Evolutionary conservation across 2,329 filamentous ascomycete species (phyloP).

Genomic region (Graphilbum sp.): DNA sequence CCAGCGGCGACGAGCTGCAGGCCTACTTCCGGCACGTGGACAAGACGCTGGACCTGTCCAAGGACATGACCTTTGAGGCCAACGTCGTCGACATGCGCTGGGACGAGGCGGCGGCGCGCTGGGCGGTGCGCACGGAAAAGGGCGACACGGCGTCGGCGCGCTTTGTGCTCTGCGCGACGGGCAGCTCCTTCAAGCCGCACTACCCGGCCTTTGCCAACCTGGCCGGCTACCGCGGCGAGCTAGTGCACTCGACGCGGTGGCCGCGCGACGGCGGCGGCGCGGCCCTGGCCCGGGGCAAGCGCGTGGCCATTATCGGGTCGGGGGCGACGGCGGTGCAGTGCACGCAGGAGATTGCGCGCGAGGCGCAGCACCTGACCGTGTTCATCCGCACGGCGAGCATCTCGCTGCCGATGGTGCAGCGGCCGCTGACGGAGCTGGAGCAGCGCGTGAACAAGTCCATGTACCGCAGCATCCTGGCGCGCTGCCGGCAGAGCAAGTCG

Average conservation of each 20-base stretch:
- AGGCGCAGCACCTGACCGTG: slow-evolving; percentile 21
- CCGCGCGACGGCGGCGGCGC: slow-evolving; percentile 1
- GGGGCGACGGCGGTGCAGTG: slow-evolving; percentile 10
- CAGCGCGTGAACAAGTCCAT: slow-evolving; percentile 21
- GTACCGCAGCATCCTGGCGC: slow-evolving; percentile 24
- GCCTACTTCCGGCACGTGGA: slow-evolving; percentile 30
- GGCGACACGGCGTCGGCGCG: slow-evolving; percentile 21
- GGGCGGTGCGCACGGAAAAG: slow-evolving; percentile 26
- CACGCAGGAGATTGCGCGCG: slow-evolving; percentile 16
- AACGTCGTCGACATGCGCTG: slow-evolving; percentile 24
- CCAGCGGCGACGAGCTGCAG: slow-evolving; percentile 22
- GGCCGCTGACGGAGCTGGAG: slow-evolving; percentile 25
- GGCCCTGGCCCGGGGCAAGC: slow-evolving; percentile 1
- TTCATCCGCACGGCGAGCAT: slow-evolving; percentile 44
- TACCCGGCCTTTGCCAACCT: slow-evolving; percentile 18
- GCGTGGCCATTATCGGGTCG: slow-evolving; percentile 10
- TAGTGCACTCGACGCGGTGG: slow-evolving; percentile 8
- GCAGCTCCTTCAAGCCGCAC: slow-evolving; percentile 27
- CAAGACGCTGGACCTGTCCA: slow-evolving; percentile 23
- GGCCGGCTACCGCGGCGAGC: slow-evolving; percentile 5
- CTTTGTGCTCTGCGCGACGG: slow-evolving; percentile 28
- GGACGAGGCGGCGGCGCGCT: slow-evolving; percentile 18
- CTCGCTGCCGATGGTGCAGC: slow-evolving; percentile 40
- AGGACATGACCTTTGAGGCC: slow-evolving; percentile 26
- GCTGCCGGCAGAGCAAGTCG: slow-evolving; percentile 26